Conservation (phyloP, 495 filamentous ascomycete species). For the Tuber microsphaerosporum region DNA sequence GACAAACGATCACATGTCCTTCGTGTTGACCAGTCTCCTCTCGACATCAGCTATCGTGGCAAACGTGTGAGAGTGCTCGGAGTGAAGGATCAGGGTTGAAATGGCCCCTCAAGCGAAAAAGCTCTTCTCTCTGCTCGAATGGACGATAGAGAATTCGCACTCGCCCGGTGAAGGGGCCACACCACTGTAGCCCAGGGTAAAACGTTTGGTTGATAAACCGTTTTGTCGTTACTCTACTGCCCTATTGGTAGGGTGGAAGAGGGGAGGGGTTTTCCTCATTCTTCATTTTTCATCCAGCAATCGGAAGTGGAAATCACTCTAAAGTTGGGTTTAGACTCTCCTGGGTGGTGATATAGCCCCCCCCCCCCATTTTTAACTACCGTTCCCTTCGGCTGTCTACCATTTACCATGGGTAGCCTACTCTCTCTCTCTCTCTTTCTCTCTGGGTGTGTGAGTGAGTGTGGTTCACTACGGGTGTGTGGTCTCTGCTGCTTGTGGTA, state of each 20-base stretch:
- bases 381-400: background rate
- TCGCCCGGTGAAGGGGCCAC: slow-evolving; percentile 2
- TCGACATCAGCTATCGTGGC: slow-evolving; percentile 17
- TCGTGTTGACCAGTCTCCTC: slow-evolving; percentile 17
- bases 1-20: slow-evolving; percentile 29
- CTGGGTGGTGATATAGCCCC: background rate
- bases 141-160: background rate
- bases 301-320: background rate
- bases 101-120: slow-evolving; percentile 1
- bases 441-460: background rate
- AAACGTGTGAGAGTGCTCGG: slow-evolving; percentile 9
- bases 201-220: slow-evolving; percentile 15
- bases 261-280: slow-evolving; percentile 5
- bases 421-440: background rate
- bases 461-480: background rate
- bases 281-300: background rate
- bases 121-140: background rate
- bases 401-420: no score
- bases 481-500: background rate
- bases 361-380: background rate
- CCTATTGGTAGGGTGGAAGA: slow-evolving; percentile 14
- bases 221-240: slow-evolving; percentile 8
- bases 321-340: background rate
- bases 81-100: slow-evolving; percentile 6
- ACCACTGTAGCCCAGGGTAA: slow-evolving; percentile 19